Evolutionary conservation across 2,329 filamentous ascomycete species (phyloP).

Genomic region (Phoma herbarum): DNA sequence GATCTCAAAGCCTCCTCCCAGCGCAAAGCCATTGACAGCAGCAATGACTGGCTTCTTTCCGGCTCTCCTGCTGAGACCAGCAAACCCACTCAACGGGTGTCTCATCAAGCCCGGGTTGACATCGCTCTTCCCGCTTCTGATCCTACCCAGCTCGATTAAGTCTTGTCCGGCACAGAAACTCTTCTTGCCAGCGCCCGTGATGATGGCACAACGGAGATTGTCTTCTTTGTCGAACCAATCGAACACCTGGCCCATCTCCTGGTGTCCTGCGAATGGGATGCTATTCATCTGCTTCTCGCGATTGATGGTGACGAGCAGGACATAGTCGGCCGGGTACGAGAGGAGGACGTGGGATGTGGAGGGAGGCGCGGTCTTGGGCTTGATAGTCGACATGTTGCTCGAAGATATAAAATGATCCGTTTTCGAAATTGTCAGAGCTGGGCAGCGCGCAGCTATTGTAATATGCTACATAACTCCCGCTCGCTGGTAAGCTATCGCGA

Average conservation of each 20-base stretch:
- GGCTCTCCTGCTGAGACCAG: constrained; percentile 62
- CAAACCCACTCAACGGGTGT: constrained; percentile 62
- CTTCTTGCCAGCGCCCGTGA: constrained; percentile 61
- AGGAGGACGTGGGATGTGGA: constrained; percentile 50
- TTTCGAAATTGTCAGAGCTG: neutral
- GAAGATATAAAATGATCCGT: neutral
- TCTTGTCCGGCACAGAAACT: constrained; percentile 66
- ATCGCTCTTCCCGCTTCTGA: constrained; percentile 38
- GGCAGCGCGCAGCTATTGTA: neutral
- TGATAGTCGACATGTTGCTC: constrained; percentile 37
- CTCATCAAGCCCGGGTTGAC: constrained; percentile 37
- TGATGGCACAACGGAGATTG: constrained; percentile 56
- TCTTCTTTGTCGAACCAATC: constrained; percentile 64
- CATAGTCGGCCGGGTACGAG: constrained; percentile 57
- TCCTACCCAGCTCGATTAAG: constrained; percentile 57
- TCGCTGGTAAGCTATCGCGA: constrained; percentile 13
- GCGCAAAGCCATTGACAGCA: constrained; percentile 66
- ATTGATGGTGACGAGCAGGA: constrained; percentile 64
- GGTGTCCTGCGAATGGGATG: constrained; percentile 54
- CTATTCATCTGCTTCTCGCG: constrained; percentile 60
- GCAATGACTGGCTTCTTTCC: constrained; percentile 70
- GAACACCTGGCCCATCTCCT: constrained; percentile 60
- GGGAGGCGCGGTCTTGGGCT: constrained; percentile 43
- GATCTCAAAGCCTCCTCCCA: constrained; percentile 67
- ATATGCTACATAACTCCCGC: constrained; percentile 19